A percentile compares a stretch with the other conserved stretches of the same genome.
Conservation (phyloP, 768 basidiomycete genomes). For the Pleurotus salmoneostramineus region DNA sequence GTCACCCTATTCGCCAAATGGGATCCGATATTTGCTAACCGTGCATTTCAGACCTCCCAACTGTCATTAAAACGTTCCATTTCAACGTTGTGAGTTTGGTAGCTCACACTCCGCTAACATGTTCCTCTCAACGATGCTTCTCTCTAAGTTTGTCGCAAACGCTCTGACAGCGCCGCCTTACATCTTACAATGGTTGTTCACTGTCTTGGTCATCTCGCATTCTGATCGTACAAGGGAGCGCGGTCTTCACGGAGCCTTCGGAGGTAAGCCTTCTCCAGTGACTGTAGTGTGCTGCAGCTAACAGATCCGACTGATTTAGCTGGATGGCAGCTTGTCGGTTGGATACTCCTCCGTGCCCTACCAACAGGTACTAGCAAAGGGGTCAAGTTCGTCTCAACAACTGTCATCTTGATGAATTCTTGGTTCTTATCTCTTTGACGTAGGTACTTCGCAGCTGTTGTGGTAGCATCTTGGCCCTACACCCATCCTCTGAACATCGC, state of each 20-base stretch:
- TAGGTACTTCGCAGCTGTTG: slow-evolving; percentile 27
- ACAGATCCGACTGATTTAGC: slow-evolving; percentile 15
- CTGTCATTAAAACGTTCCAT: slow-evolving; percentile 33
- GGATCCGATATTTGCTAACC: not conserved
- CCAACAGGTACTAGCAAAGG: slow-evolving; percentile 22
- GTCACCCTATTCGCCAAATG: slow-evolving; percentile 2
- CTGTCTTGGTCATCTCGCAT: slow-evolving; percentile 26
- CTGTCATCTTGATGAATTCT: not conserved
- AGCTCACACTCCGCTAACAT: too few species aligned
- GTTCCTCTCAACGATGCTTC: not conserved
- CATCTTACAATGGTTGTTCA: slow-evolving; percentile 28
- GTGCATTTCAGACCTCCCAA: slow-evolving; percentile 26
- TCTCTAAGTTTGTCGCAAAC: slow-evolving; percentile 23
- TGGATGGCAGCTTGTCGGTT: slow-evolving; percentile 32
- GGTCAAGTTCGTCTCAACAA: slow-evolving; percentile 18
- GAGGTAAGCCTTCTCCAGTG: slow-evolving; percentile 13
- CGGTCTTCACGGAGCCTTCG: slow-evolving; percentile 31
- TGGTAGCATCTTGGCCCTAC: slow-evolving; percentile 33
- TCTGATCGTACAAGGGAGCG: slow-evolving; percentile 29
- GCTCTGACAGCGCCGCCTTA: slow-evolving; percentile 34
- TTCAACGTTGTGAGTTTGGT: slow-evolving; percentile 21
- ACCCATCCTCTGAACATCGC: slow-evolving; percentile 35
- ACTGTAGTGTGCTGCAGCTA: not conserved
- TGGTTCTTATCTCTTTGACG: not conserved
- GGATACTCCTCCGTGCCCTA: slow-evolving; percentile 30